Evolutionary conservation across 2,329 filamentous ascomycete species (phyloP).

Genomic region (Paraphoma sp.): DNA sequence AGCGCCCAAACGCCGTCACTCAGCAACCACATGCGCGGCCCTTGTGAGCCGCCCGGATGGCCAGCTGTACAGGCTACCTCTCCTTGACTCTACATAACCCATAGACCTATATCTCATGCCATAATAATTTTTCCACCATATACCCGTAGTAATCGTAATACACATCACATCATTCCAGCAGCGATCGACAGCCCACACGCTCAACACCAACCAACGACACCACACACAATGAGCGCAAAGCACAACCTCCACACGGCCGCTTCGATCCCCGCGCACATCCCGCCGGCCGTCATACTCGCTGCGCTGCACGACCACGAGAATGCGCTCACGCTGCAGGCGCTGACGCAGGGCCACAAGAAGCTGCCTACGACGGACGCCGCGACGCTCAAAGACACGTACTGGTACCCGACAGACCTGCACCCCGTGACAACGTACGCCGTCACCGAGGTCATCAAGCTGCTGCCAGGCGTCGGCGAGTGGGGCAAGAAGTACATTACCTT

Average conservation of each 20-base stretch:
- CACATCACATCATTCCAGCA: neutral
- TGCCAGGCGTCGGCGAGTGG: conserved; percentile 40
- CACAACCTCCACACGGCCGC: conserved; percentile 41
- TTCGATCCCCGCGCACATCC: conserved; percentile 35
- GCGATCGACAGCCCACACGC: no score
- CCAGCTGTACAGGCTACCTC: neutral
- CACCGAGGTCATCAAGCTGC: conserved; percentile 35
- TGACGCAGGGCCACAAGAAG: conserved; percentile 37
- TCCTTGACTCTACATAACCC: neutral
- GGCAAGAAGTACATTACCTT: conserved; percentile 42
- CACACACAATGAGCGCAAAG: conserved; percentile 31
- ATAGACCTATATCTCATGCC: neutral
- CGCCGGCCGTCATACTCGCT: conserved; percentile 31
- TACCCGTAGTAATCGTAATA: neutral
- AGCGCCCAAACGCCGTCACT: neutral
- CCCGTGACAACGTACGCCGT: conserved; percentile 38
- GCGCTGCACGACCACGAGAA: conserved; percentile 46
- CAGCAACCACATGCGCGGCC: neutral
- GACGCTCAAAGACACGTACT: conserved; percentile 43
- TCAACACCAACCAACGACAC: neutral
- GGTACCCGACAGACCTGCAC: conserved; percentile 39
- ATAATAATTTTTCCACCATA: neutral
- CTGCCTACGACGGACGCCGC: conserved; percentile 28
- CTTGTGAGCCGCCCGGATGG: no score
- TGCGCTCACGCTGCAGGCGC: conserved; percentile 40